Evolutionary conservation across 2,329 filamentous ascomycete genomes (phyloP), one percentile per base, ranked within the genome.

Genomic region (Madurella fahalii): DNA sequence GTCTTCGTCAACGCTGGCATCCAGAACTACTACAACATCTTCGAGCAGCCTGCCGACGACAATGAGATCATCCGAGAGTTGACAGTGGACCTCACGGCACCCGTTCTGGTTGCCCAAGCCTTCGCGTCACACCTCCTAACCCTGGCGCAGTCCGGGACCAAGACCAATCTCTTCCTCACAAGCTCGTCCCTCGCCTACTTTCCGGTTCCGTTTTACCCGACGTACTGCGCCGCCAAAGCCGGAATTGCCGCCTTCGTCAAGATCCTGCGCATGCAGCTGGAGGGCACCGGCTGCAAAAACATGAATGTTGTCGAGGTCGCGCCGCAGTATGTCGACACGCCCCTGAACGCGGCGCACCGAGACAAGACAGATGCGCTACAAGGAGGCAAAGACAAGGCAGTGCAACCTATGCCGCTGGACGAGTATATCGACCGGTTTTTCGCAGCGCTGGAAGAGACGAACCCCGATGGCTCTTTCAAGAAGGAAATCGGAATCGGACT

Each of bases 1-100:
- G 44, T 47, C n/a, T 47, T 47, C 9, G 31, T 47, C 9, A 47
- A 47, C 31, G 44, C 44, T 11, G 44, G 44, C 44, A 47, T 47
- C 44, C 44, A 47, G 9, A 16, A 32, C 44, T 37, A 47, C 44
- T 47, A 47, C 31, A 30, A 39, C 31, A 39, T 47, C n/a, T 47
- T 47, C 44, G 18, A 47, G 20, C 32, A 47, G 16, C 44, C 44
- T 5, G 31, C 44, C 5, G 31, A 31, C n/a, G n/a, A 47, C 44
- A 12, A 47, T 11, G 7, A 32, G 4, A 30, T 37, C 31, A 39
- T 47, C 18, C 44, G 37, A n/a, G 44, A 47, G 15, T n/a, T 47
- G 37, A 47, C 44, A 32, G 32, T 30, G 4, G 32, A 47, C 9
- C 31, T 47, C 15, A 18, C 20, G 5, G 44, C 44, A 16, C 44